Evolutionary conservation across 164 flowering plant genomes (phyloP).

Genomic region (Chloranthus sessilifolius): DNA sequence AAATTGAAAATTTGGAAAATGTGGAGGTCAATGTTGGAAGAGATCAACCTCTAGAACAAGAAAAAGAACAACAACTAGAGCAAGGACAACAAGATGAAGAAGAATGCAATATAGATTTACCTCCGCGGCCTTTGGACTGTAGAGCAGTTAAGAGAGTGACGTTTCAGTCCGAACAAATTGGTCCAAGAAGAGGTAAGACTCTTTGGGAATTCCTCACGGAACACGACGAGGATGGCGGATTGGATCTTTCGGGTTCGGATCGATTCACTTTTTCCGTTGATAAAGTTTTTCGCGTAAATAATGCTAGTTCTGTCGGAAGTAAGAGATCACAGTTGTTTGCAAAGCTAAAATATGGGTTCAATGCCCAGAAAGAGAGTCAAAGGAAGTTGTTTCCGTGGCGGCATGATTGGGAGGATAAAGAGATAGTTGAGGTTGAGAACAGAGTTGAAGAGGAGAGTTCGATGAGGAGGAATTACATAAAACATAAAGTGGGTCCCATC

Average conservation of each 20-base stretch:
- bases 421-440: conserved; percentile 42
- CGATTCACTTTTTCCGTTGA: conserved; percentile 88
- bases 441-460: conserved; percentile 43
- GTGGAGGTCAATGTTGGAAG: conserved; percentile 2
- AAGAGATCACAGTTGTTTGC: conserved; percentile 67
- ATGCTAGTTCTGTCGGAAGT: conserved; percentile 52
- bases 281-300: conserved; percentile 63
- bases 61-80: not conserved
- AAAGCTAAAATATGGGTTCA: conserved; percentile 65
- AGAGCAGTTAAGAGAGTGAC: conserved; percentile 62
- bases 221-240: conserved; percentile 69
- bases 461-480: conserved; percentile 32
- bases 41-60: not conserved
- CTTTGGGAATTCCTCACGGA: conserved; percentile 90
- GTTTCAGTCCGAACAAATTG: conserved; percentile 41
- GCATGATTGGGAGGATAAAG: conserved; percentile 63
- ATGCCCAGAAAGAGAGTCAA: conserved; percentile 53
- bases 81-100: conserved; percentile 1
- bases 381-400: conserved; percentile 67
- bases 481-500: conserved; percentile 62
- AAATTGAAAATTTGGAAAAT: conserved; percentile 16
- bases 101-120: conserved; percentile 10
- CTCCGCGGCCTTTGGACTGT: conserved; percentile 4
- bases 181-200: conserved; percentile 41
- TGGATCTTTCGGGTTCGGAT: conserved; percentile 91